Evolutionary conservation across 306 rosid genomes (phyloP).

Genomic region (Urtica urens): DNA sequence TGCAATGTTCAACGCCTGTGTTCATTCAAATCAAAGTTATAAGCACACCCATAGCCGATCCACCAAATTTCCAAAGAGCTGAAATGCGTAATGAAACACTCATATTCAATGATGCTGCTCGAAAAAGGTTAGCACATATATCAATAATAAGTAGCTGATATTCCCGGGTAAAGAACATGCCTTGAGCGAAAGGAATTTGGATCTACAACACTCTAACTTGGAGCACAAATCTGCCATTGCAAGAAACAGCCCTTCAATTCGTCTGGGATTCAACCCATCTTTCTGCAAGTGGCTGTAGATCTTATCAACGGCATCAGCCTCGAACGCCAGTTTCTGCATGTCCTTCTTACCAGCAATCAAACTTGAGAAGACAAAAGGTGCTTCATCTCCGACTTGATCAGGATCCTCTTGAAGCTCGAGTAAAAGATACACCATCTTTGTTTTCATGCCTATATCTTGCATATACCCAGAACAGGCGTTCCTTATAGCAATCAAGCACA

Average conservation of each 20-base stretch:
- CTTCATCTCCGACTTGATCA: conserved; percentile 88
- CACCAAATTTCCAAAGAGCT: neutral
- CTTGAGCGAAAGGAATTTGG: conserved; percentile 66
- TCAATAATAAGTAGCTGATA: conserved; percentile 6
- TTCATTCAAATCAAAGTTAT: conserved; percentile 13
- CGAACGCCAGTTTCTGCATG: conserved; percentile 80
- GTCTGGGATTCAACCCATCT: conserved; percentile 36
- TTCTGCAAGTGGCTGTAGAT: conserved; percentile 57
- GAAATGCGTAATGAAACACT: neutral
- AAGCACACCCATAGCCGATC: neutral
- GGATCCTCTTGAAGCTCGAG: conserved; percentile 91
- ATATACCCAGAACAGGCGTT: conserved; percentile 60
- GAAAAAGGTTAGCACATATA: conserved; percentile 1
- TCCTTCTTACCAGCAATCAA: conserved; percentile 70
- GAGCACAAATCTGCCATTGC: conserved; percentile 85
- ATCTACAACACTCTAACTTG: conserved; percentile 87
- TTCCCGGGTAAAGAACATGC: conserved; percentile 32
- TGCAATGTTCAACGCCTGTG: conserved; percentile 48
- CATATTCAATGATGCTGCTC: conserved; percentile 10
- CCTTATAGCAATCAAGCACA: conserved; percentile 69
- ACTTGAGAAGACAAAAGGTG: conserved; percentile 61
- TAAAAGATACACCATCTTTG: conserved; percentile 62
- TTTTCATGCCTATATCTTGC: conserved; percentile 68
- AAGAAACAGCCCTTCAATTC: conserved; percentile 67
- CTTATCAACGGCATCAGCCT: conserved; percentile 86